Percentiles rank a stretch among this genome's conserved stretches.
phyloP scores from a whole-genome alignment of 208 protist genomes.

The Leishmania aethiopica region DNA sequence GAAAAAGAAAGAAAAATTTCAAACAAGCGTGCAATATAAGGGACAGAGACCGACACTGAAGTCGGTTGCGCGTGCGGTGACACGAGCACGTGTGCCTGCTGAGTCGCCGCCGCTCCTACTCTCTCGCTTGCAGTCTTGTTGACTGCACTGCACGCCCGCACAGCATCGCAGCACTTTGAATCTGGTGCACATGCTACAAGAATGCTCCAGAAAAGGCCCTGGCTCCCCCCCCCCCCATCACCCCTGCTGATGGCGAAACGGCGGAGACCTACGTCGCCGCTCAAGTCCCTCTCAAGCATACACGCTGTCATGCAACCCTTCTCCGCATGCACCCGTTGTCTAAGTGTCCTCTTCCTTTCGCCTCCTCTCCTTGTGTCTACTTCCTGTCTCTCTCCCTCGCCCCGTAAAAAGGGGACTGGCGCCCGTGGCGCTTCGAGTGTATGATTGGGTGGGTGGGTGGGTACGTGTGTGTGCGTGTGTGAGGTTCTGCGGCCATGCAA shows the following conservation, averaged over 20 bases:
- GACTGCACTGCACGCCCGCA: neutral
- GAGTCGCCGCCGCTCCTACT: neutral
- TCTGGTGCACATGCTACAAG: neutral
- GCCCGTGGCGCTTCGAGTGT: neutral
- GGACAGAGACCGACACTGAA: neutral
- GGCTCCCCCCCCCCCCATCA: neutral
- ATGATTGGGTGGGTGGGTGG: neutral
- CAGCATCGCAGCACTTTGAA: neutral
- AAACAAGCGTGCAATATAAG: neutral
- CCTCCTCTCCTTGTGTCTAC: neutral
- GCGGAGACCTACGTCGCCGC: neutral
- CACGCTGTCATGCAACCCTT: neutral
- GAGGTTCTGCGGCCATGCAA: neutral
- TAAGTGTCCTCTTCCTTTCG: neutral
- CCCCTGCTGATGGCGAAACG: neutral
- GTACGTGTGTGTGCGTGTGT: neutral
- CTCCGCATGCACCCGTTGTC: neutral
- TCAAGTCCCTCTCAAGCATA: neutral
- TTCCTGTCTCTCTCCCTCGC: neutral
- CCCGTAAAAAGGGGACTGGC: neutral
- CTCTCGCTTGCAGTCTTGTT: neutral
- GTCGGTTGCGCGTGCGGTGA: neutral
- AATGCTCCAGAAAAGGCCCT: neutral
- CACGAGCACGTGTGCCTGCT: neutral
- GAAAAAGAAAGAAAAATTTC: neutral